phyloP scores from a whole-genome alignment of 371 early-diverging fungal genomes.

The Haplosporangium sp. region DNA sequence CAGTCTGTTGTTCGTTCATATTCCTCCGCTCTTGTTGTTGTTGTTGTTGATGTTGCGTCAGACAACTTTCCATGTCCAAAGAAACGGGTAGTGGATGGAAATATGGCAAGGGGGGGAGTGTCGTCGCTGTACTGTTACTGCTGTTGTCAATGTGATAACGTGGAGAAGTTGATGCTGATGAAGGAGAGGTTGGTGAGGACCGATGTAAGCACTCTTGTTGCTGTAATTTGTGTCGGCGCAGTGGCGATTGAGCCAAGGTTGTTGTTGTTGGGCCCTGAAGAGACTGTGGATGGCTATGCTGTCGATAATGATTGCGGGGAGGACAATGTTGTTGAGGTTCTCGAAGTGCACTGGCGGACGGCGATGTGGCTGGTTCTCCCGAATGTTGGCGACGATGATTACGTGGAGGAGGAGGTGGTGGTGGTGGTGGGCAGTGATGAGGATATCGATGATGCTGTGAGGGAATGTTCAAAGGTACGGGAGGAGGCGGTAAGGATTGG shows the following conservation, averaged over 20 bases:
- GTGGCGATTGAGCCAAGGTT: constrained; percentile 32
- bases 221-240: constrained; percentile 17
- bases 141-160: constrained; percentile 23
- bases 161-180: constrained; percentile 14
- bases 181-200: background rate
- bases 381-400: constrained; percentile 14
- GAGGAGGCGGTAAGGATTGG: constrained; percentile 1
- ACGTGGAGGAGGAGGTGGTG: background rate
- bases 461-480: background rate
- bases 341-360: too few species aligned
- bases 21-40: background rate
- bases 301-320: constrained; percentile 9
- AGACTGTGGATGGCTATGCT: constrained; percentile 22
- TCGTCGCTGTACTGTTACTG: constrained; percentile 18
- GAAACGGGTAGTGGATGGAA: constrained; percentile 18
- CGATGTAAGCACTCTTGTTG: background rate
- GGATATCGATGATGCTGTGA: too few species aligned
- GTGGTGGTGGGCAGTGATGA: background rate
- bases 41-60: background rate
- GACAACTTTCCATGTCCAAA: constrained; percentile 2
- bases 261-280: constrained; percentile 25
- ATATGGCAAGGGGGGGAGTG: constrained; percentile 24
- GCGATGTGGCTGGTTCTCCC: too few species aligned
- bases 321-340: background rate
- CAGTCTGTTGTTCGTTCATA: too few species aligned